Base-by-base conservation (phyloP, 2,329 filamentous ascomycete species). In the Dryadomyces quercus-mongolicae region DNA sequence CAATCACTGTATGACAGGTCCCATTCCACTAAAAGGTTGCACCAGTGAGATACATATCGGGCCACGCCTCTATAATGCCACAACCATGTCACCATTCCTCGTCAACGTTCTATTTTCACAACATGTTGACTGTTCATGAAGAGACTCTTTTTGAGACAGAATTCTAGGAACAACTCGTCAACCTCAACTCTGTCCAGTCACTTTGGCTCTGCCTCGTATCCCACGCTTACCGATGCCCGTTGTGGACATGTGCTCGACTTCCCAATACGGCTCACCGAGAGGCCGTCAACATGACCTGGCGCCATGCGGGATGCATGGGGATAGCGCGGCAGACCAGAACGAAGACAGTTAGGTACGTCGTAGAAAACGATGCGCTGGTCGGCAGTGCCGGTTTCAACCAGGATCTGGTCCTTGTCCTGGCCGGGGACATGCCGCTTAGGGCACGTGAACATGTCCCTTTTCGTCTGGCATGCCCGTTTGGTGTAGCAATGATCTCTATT, bases 241-340 rank as follows among this genome's bases (percentile, higher is more conserved):
- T 49, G 52, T 34, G 42, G 54, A 42, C 54, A 52, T 55, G 53
- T 55, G 56, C 57, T 54, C 55, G 55, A 38, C 57, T 62, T 53
- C 61, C 61, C 46, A 25, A 60, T 60, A 25, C 25, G 55, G 55
- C 34, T 54, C 46, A 56, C 54, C 47, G 51, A 56, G n/a, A 20
- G 16, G 31, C 42, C 21, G 21, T 44, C 16, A 12, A 12, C 44
- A 46, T 13, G 38, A 42, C 38, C 16, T 42, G 16, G 16, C 25
- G 25, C 25, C 25, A 31, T 40, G 36, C 36, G 15, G 36, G 15
- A 40, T 13, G 10, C 6, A 2, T 12, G 15, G 36, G 15, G 36
- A 40, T 40, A 40, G 36, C 4, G 36, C 36, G 4, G 36, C 10
- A n/a, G 16, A 18, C 18, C 16, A 44, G 15, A 44, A 10, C 42